phyloP scores from a whole-genome alignment of 2,329 filamentous ascomycete species.

The Lithohypha guttulata region DNA sequence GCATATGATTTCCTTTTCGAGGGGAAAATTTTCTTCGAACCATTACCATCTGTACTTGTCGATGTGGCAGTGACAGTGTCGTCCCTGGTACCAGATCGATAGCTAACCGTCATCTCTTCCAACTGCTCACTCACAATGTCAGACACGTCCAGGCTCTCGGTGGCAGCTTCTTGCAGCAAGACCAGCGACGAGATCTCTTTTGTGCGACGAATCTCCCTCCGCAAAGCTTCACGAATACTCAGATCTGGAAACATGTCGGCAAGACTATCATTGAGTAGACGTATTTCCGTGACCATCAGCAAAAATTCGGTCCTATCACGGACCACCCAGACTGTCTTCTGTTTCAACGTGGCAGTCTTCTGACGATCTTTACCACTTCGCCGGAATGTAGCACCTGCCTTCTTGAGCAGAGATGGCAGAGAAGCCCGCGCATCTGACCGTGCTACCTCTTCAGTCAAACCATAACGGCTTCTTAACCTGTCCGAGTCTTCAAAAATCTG shows the following conservation, averaged over 20 bases:
- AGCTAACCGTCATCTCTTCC: not conserved
- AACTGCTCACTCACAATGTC: not conserved
- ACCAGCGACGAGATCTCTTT: not conserved
- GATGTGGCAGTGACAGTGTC: not conserved
- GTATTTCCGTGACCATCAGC: conserved; percentile 8
- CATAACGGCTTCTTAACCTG: not conserved
- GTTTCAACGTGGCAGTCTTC: not conserved
- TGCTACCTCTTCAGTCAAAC: no score
- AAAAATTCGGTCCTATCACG: conserved; percentile 11
- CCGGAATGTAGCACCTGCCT: not conserved
- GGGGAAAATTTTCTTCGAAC: no score
- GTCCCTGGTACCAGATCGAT: not conserved
- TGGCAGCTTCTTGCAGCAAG: not conserved
- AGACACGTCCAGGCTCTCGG: not conserved
- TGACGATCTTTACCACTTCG: not conserved
- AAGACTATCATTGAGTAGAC: not conserved
- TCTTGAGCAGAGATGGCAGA: no score
- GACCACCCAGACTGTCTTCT: conserved; percentile 8
- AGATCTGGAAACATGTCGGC: not conserved
- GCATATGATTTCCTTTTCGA: no score
- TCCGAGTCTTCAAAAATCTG: not conserved
- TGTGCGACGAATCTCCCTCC: not conserved
- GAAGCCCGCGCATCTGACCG: no score
- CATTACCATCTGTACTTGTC: not conserved
- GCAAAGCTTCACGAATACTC: not conserved